Percentiles rank a stretch among this genome's conserved stretches.
These are phyloP conservation scores for Alnus glutinosa DNA, from an alignment of 306 rosid genomes.

Conservation along the genomic window DNA sequence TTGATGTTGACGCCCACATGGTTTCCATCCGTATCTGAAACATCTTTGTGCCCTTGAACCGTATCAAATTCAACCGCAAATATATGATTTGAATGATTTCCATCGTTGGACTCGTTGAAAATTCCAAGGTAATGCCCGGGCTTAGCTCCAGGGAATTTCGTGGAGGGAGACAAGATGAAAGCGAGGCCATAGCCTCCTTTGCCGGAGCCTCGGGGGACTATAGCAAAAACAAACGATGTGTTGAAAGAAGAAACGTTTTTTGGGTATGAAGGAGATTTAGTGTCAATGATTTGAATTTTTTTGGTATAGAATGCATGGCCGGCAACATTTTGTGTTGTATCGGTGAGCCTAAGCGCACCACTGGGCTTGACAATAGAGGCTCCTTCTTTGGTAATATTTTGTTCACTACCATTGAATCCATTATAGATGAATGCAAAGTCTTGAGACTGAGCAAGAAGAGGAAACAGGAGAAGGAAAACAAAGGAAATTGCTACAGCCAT, in stretches of 20 bases:
- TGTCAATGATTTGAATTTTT: slow-evolving; percentile 33
- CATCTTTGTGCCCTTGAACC: slow-evolving; percentile 43
- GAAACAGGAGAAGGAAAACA: slow-evolving; percentile 32
- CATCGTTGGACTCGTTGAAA: slow-evolving; percentile 34
- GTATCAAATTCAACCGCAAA: slow-evolving; percentile 78
- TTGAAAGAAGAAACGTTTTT: slow-evolving; percentile 46
- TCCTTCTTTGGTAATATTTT: slow-evolving; percentile 19
- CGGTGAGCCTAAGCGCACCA: slow-evolving; percentile 51
- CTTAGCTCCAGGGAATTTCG: slow-evolving; percentile 31
- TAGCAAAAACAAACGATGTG: slow-evolving; percentile 66
- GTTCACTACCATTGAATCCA: slow-evolving; percentile 43
- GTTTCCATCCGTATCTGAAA: slow-evolving; percentile 36
- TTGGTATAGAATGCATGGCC: slow-evolving; percentile 54
- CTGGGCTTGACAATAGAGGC: slow-evolving; percentile 35
- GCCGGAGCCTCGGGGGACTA: slow-evolving; percentile 38
- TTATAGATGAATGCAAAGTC: slow-evolving; percentile 27
- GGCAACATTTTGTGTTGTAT: slow-evolving; percentile 23
- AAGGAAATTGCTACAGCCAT: slow-evolving; percentile 40
- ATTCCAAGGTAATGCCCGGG: slow-evolving; percentile 59
- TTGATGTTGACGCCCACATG: slow-evolving; percentile 63
- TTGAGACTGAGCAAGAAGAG: slow-evolving; percentile 20
- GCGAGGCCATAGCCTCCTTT: slow-evolving; percentile 68
- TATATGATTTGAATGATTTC: slow-evolving; percentile 28
- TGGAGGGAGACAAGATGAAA: slow-evolving; percentile 54
- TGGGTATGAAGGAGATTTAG: slow-evolving; percentile 12